Evolutionary conservation across 2,329 filamentous ascomycete genomes (phyloP), one percentile per base, ranked within the genome.

Genomic region (Myriosclerotinia duriaeana): DNA sequence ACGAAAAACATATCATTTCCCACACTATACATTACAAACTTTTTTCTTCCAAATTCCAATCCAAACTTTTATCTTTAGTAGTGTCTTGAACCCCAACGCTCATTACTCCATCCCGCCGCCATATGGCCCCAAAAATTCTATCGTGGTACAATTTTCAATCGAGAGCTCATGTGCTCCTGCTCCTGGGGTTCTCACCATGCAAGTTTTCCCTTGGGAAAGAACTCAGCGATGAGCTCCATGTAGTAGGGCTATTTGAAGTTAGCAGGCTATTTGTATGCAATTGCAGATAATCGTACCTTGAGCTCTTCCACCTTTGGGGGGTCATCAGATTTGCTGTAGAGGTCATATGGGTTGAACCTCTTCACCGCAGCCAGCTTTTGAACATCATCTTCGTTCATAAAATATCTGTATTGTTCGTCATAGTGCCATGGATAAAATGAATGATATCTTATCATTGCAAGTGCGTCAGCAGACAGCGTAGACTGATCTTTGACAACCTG

Each of bases 391-490:
- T 89, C 87, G 77, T 89, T 85, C 92, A 96, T 96, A 78, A 96
- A 85, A 78, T 92, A 87, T 68, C 79, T 78, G 79, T 97, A 97
- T 8, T 91, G 92, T 65, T 89, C 89, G 77, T 89, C 88, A 69
- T 84, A 86, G 79, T 96, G 93, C 93, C 92, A 97, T 20, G 93
- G 89, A 79, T 97, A 97, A 80, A 96, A 96, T 7, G 88, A 92
- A 80, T 97, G 93, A 79, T 96, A 96, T 66, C 93, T 62, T 77
- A 97, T 95, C 91, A 97, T 96, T 68, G 92, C 93, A 14, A 97
- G 84, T 0, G 89, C 90, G 83, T 96, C 92, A 56, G 85, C 83
- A 0, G 93, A 93, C 53, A 97, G 83, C 0, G 82, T 89, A 59
- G 85, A 89, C 82, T 96, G 92, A 70, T 90, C 89, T 81, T 92